Evolutionary conservation across 2,329 filamentous ascomycete genomes (phyloP), one percentile per base, ranked within the genome.

Genomic region (Aspergillus novofumigatus): DNA sequence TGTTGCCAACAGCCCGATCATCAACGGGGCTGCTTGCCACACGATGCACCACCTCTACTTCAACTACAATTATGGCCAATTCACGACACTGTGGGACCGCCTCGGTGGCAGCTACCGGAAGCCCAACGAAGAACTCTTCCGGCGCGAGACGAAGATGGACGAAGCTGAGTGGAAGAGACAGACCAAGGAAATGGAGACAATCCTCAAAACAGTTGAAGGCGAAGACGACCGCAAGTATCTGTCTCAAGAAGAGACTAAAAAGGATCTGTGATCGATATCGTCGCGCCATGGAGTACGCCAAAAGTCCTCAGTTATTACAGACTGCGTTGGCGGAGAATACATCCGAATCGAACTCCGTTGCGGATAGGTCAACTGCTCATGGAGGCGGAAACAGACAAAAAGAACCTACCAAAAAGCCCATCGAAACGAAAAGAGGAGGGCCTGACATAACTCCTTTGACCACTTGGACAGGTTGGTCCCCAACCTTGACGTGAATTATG

Each of bases 1-100:
- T 72, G 85, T 95, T 17, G 88, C 91, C 69, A 90, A 97, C 77
- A 91, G 88, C 68, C 89, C 91, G n/a, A 75, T 97, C 65, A 86
- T 97, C 77, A 97, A 97, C 72, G 93, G 93, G 52, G 92, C 93
- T 11, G 93, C 93, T 28, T 97, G 93, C 81, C 93, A 97, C 75
- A 91, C 89, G 23, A 85, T 92, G 82, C 93, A 97, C 76, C 93
- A 97, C 72, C 75, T 92, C 42, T 90, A 90, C 75, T 90, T 90
- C 80, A 89, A 90, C 78, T 91, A 90, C 81, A 97, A 96, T 78
- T 97, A 96, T 69, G 92, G 92, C 57, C 92, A 97, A 74, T 97
- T 92, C 78, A 94, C 91, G 17, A 96, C 92, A 0, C 80, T 94
- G 21, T 96, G 92, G 89, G 92, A 97, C 74, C 87, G 92, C 53